These are phyloP conservation scores for Pythium dissimile DNA, from an alignment of 352 stramenopile genomes.

Conservation along the genomic window DNA sequence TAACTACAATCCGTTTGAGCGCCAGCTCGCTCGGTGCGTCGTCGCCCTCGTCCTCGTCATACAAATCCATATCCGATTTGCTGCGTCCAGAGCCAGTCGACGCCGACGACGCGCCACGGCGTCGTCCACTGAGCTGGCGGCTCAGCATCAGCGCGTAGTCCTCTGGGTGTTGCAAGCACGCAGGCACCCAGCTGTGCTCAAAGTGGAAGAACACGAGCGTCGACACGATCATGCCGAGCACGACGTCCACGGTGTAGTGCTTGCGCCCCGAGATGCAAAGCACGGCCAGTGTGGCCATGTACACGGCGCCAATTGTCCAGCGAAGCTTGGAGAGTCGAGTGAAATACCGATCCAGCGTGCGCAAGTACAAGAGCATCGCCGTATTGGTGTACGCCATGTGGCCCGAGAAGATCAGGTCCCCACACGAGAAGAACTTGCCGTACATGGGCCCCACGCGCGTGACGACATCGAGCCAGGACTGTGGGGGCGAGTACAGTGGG, in stretches of 20 bases:
- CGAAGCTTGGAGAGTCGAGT: constrained; percentile 18
- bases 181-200: constrained; percentile 33
- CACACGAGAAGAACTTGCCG: constrained; percentile 39
- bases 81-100: not conserved
- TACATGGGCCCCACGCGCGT: constrained; percentile 37
- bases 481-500: constrained; percentile 29
- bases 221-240: constrained; percentile 35
- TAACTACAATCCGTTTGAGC: constrained; percentile 10
- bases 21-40: not conserved
- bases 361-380: constrained; percentile 38
- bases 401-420: constrained; percentile 46
- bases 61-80: constrained; percentile 10
- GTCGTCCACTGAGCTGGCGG: not conserved
- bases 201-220: constrained; percentile 45
- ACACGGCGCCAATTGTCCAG: constrained; percentile 27
- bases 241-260: constrained; percentile 43
- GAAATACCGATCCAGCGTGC: constrained; percentile 32
- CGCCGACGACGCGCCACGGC: not conserved
- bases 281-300: constrained; percentile 26
- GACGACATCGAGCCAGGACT: constrained; percentile 42
- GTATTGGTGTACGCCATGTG: constrained; percentile 46
- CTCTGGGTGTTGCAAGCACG: constrained; percentile 13
- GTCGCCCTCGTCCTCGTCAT: not conserved
- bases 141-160: not conserved
- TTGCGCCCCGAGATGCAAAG: constrained; percentile 37